phyloP scores from a whole-genome alignment of 805 yeast genomes.

The Spencermartinsiella europaea region DNA sequence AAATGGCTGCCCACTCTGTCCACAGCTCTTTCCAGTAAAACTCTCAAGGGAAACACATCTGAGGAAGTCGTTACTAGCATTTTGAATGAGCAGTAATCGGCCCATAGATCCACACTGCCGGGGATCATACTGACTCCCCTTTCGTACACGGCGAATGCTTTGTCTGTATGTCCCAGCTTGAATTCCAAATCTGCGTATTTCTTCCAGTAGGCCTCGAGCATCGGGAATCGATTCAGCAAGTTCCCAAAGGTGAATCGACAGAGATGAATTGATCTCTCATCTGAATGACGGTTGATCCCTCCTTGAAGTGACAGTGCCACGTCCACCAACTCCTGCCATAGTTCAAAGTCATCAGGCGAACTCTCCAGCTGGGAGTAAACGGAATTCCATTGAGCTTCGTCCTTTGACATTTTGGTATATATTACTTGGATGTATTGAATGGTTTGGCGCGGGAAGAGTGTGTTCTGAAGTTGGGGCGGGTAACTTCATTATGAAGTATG shows the following conservation, averaged over 20 bases:
- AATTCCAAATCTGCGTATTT: slow-evolving; percentile 37
- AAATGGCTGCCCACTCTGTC: slow-evolving; percentile 62
- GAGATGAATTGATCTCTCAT: slow-evolving; percentile 22
- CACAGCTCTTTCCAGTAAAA: slow-evolving; percentile 45
- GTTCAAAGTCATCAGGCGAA: slow-evolving; percentile 29
- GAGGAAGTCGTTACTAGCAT: slow-evolving; percentile 22
- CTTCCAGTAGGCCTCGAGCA: slow-evolving; percentile 39
- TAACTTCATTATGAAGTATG: too few species aligned
- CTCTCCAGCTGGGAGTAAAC: slow-evolving; percentile 13
- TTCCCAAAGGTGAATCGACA: slow-evolving; percentile 28
- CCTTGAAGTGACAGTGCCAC: slow-evolving; percentile 27
- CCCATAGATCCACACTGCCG: slow-evolving; percentile 33
- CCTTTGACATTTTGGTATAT: slow-evolving; percentile 3
- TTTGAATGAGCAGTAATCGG: slow-evolving; percentile 33
- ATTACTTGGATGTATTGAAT: too few species aligned
- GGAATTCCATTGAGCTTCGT: slow-evolving; percentile 18
- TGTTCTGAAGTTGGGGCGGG: too few species aligned
- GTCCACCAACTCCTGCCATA: slow-evolving; percentile 32
- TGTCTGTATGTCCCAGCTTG: slow-evolving; percentile 27
- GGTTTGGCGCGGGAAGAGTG: too few species aligned
- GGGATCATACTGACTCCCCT: slow-evolving; percentile 30
- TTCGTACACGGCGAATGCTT: slow-evolving; percentile 31
- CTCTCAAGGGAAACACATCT: slow-evolving; percentile 17
- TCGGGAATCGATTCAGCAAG: slow-evolving; percentile 33
- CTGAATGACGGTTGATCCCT: slow-evolving; percentile 29